These are phyloP conservation scores for Inga oerstediana DNA, from an alignment of 306 rosid genomes.

Conservation along the genomic window DNA sequence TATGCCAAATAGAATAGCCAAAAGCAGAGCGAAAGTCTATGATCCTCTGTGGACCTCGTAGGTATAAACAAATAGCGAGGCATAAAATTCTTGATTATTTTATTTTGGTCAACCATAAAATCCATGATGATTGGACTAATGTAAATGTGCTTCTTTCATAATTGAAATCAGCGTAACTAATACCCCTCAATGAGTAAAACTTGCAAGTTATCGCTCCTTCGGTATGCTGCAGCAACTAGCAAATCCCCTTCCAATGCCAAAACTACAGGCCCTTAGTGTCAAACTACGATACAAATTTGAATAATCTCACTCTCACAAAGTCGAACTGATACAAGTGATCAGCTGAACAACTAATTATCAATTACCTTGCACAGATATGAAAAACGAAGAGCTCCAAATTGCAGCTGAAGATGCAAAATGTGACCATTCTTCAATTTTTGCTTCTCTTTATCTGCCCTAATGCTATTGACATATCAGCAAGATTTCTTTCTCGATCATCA, in stretches of 20 bases:
- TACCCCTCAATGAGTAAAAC: not conserved
- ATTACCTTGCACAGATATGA: not conserved
- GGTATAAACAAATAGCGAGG: not conserved
- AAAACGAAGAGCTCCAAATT: not conserved
- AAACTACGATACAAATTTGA: not conserved
- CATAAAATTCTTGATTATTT: not conserved
- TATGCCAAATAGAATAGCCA: not conserved
- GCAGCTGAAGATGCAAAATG: not conserved
- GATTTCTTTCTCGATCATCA: constrained; percentile 39
- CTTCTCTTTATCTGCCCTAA: not conserved
- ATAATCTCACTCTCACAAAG: not conserved
- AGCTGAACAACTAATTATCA: not conserved
- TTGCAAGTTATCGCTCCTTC: not conserved
- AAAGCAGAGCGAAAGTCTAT: constrained; percentile 46
- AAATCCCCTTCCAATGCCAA: not conserved
- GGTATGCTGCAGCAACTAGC: not conserved
- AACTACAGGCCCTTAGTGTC: not conserved
- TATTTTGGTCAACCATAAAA: not conserved
- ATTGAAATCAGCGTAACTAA: not conserved
- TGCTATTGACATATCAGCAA: constrained; percentile 6
- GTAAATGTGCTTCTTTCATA: not conserved
- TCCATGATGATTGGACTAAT: not conserved
- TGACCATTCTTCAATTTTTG: not conserved
- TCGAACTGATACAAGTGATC: not conserved
- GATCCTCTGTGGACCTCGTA: not conserved